A percentile compares a stretch with the other conserved stretches of the same genome.
These are phyloP conservation scores for Pneumocystis oryctolagi DNA, from an alignment of 1,139 yeast species.

Conservation along the genomic window DNA sequence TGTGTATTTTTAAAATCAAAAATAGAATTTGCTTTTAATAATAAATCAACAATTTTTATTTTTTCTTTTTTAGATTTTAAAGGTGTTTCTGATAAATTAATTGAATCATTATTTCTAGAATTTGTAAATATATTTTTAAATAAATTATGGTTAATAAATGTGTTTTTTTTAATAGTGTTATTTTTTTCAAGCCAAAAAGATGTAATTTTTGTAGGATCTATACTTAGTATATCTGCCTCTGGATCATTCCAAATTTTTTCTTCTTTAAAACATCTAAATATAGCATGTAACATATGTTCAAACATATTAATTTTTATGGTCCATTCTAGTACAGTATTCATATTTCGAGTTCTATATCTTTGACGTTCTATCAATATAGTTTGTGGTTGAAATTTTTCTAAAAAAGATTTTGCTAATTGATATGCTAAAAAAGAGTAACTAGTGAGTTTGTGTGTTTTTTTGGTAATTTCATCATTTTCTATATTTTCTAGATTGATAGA, in stretches of 20 bases:
- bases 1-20: not conserved
- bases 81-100: not conserved
- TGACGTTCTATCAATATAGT: constrained; percentile 6
- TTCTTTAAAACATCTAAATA: constrained; percentile 1
- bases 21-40: not conserved
- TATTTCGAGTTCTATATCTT: constrained; percentile 3
- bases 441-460: not conserved
- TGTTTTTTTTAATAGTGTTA: not conserved
- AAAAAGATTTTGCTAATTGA: not conserved
- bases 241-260: not conserved
- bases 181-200: not conserved
- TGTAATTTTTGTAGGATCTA: not conserved
- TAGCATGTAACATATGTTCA: constrained; percentile 5
- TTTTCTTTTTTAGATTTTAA: not conserved
- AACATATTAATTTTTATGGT: constrained; percentile 3
- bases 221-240: not conserved
- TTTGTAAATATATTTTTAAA: not conserved
- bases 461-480: not conserved
- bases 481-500: not conserved
- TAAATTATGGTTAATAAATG: not conserved
- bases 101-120: not conserved
- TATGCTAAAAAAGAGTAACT: not conserved
- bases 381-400: not conserved
- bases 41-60: not conserved
- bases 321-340: constrained; percentile 5